Base-by-base conservation (phyloP, 108 stramenopile species). In the Tribonema minus region DNA sequence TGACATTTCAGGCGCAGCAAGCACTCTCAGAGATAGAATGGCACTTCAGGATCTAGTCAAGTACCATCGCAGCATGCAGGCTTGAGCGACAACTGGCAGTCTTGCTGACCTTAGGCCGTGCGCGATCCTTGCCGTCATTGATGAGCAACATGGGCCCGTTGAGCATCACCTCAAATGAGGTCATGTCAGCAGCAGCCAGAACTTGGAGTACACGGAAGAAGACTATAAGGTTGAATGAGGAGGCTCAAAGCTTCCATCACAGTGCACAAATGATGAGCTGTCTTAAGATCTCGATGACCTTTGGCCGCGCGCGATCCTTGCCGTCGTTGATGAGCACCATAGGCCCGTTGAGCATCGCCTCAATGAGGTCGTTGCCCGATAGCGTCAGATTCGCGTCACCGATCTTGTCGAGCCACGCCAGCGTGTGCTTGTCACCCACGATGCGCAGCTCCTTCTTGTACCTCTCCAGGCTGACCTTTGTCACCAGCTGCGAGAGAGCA, bases 261-360 rank as follows among this genome's bases (percentile, higher is more conserved):
- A n/a, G n/a, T n/a, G n/a, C n/a, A n/a, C n/a, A n/a, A n/a, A n/a
- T n/a, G n/a, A n/a, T n/a, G n/a, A n/a, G n/a, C n/a, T n/a, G n/a
- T n/a, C n/a, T n/a, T n/a, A n/a, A n/a, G n/a, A n/a, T n/a, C 27
- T 75, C 74, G 12, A 75, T 65, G 0, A 75, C 35, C 4, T 75
- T 67, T 1, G 60, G 71, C 0, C 64, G 63, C 23, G 31, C 39
- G 3, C 74, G 74, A n/a, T n/a, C n/a, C 33, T 31, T 34, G 34
- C 64, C 41, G 46, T 75, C 46, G 58, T 68, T 79, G 77, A 79
- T 39, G 60, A 70, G 34, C 60, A 79, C 77, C 68, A 79, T 62
- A 12, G 77, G 77, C 59, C 77, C 77, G 6, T 72, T 36, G 5
- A 79, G 46, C 23, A 79, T 46, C 6, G 77, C 71, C 68, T 79